phyloP scores from a whole-genome alignment of 2,329 filamentous ascomycete genomes.

The Trichoderma endophyticum region DNA sequence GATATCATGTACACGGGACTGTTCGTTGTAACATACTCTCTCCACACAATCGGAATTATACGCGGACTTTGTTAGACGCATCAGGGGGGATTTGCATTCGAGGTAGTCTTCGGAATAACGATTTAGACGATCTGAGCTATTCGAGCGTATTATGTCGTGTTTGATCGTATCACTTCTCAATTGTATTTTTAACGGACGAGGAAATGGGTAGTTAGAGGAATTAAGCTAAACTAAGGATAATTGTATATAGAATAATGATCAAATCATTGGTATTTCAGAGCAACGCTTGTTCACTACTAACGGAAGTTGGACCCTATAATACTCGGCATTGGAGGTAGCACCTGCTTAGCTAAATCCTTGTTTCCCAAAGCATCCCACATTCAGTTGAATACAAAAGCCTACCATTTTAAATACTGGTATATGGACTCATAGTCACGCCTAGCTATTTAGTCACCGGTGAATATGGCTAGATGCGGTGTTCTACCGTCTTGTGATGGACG shows the following conservation, averaged over 20 bases:
- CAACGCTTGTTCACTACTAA: neutral
- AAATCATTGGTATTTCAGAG: neutral
- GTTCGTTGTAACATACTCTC: neutral
- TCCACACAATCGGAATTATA: neutral
- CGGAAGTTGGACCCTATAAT: neutral
- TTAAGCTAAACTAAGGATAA: neutral
- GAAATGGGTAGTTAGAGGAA: neutral
- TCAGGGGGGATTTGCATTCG: neutral
- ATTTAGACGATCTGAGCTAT: too few species aligned
- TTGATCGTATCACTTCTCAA: neutral
- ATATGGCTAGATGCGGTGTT: neutral
- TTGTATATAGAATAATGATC: neutral
- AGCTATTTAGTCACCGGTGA: neutral
- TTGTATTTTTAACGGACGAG: neutral
- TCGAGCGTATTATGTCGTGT: neutral
- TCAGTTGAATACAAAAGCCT: neutral
- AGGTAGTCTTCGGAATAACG: neutral
- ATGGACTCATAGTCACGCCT: neutral
- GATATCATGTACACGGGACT: neutral
- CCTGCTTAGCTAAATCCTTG: neutral
- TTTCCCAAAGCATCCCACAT: too few species aligned
- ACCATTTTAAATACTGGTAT: neutral
- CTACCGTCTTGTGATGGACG: neutral
- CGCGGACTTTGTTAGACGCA: neutral
- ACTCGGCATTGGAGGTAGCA: neutral